A percentile compares a stretch with the other conserved stretches of the same genome.
These are phyloP conservation scores for Jatropha multifida DNA, from an alignment of 441 rosid genomes.

Conservation along the genomic window DNA sequence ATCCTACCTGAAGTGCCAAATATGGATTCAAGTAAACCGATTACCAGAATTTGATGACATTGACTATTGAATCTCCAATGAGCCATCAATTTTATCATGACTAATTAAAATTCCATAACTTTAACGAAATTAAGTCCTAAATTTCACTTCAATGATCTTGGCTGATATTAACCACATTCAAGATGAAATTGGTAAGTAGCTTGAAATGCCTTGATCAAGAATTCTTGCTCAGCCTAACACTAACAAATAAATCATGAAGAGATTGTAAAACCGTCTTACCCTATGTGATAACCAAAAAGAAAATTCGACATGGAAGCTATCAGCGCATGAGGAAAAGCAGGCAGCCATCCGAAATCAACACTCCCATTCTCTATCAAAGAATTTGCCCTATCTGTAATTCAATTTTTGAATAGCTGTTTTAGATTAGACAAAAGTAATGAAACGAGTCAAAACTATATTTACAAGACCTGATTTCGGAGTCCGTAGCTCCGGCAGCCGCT, in stretches of 20 bases:
- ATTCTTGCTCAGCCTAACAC: too few species aligned
- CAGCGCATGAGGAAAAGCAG: slow-evolving; percentile 65
- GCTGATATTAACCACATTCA: too few species aligned
- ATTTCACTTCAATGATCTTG: too few species aligned
- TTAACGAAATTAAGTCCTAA: too few species aligned
- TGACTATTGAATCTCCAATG: too few species aligned
- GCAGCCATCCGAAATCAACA: slow-evolving; percentile 60
- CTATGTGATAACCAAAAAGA: slow-evolving; percentile 84
- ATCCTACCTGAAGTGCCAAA: background rate
- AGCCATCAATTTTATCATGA: too few species aligned
- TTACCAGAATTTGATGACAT: too few species aligned
- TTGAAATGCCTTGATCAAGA: too few species aligned
- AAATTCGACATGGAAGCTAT: slow-evolving; percentile 77
- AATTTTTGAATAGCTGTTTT: background rate
- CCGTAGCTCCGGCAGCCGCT: slow-evolving; percentile 31
- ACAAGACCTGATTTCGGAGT: slow-evolving; percentile 33
- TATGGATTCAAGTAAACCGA: background rate
- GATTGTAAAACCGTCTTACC: slow-evolving; percentile 28
- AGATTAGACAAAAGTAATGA: background rate
- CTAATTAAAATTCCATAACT: too few species aligned
- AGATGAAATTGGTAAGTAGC: too few species aligned
- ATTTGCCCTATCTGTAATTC: slow-evolving; percentile 36
- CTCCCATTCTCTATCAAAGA: slow-evolving; percentile 22
- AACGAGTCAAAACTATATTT: background rate
- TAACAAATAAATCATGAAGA: too few species aligned